phyloP scores from a whole-genome alignment of 2,329 filamentous ascomycete genomes.

The Diaporthe longicolla region DNA sequence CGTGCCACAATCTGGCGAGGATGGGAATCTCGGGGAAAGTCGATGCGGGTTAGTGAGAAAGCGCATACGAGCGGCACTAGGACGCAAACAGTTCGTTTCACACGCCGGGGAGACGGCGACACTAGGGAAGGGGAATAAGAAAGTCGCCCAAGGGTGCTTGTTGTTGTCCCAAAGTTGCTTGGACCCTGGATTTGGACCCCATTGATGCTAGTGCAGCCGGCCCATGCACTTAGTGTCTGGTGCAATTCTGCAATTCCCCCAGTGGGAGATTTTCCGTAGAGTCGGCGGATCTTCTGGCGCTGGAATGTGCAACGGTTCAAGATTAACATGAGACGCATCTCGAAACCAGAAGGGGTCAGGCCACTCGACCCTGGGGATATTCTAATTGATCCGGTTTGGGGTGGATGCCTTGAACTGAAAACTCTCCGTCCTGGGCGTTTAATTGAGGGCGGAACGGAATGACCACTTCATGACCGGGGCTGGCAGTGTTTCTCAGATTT shows the following conservation, averaged over 20 bases:
- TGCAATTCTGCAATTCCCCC: slow-evolving; percentile 14
- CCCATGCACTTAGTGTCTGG: not conserved
- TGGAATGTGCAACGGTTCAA: not conserved
- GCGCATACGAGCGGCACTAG: slow-evolving; percentile 1
- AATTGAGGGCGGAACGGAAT: slow-evolving; percentile 18
- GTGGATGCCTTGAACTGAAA: slow-evolving; percentile 19
- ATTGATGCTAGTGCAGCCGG: not conserved
- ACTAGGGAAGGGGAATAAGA: slow-evolving; percentile 1
- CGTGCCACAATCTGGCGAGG: not conserved
- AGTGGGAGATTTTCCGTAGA: slow-evolving; percentile 12
- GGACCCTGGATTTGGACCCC: slow-evolving; percentile 19
- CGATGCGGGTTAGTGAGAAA: slow-evolving; percentile 30
- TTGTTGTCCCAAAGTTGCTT: not conserved
- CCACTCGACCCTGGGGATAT: not conserved
- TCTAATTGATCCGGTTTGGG: not conserved
- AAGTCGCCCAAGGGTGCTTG: not conserved
- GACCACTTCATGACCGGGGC: not conserved
- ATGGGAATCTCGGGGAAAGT: slow-evolving; percentile 32
- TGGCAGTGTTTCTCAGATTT: slow-evolving; percentile 14
- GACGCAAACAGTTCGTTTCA: slow-evolving; percentile 35
- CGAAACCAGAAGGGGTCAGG: slow-evolving; percentile 13
- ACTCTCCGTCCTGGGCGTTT: slow-evolving; percentile 25
- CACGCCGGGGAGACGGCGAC: not conserved
- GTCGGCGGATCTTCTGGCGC: not conserved
- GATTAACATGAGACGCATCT: slow-evolving; percentile 31